These are phyloP conservation scores for Mallotus repandus DNA, from an alignment of 441 rosid species.

Conservation along the genomic window DNA sequence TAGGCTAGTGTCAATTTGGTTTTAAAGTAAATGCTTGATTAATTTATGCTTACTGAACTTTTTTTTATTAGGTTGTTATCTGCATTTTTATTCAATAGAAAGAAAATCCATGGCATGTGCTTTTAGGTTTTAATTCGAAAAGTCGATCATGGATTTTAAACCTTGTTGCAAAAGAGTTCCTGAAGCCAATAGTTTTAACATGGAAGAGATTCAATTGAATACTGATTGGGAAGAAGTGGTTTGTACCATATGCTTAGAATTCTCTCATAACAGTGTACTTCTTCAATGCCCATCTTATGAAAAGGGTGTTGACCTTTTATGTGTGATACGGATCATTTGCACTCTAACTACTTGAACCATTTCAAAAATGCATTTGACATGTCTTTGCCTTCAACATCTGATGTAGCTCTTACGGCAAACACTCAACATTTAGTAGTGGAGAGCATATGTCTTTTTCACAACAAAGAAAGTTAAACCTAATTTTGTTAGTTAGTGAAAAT, in stretches of 20 bases:
- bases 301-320: constrained; percentile 90
- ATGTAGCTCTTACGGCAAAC: constrained; percentile 28
- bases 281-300: constrained; percentile 79
- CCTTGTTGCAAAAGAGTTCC: constrained; percentile 36
- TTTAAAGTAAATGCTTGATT: constrained; percentile 20
- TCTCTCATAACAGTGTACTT: constrained; percentile 87
- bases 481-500: too few species aligned
- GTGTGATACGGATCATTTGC: constrained; percentile 82
- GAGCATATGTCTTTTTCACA: too few species aligned
- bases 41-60: constrained; percentile 13
- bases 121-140: constrained; percentile 29
- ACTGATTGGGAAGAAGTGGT: constrained; percentile 69
- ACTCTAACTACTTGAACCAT: constrained; percentile 89
- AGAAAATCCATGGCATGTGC: constrained; percentile 19
- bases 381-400: constrained; percentile 50
- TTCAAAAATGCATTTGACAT: constrained; percentile 75
- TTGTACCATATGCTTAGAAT: constrained; percentile 94
- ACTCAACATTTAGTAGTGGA: constrained; percentile 39
- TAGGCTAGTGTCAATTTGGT: constrained; percentile 19
- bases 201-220: constrained; percentile 51
- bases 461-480: too few species aligned
- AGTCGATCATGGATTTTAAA: constrained; percentile 45
- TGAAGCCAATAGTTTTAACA: constrained; percentile 27
- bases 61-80: neutral
- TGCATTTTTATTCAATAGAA: constrained; percentile 13